Percentiles rank a stretch among this genome's conserved stretches.
These are phyloP conservation scores for Dictyostelium purpureum DNA, from an alignment of 78 protist species.

Conservation along the genomic window DNA sequence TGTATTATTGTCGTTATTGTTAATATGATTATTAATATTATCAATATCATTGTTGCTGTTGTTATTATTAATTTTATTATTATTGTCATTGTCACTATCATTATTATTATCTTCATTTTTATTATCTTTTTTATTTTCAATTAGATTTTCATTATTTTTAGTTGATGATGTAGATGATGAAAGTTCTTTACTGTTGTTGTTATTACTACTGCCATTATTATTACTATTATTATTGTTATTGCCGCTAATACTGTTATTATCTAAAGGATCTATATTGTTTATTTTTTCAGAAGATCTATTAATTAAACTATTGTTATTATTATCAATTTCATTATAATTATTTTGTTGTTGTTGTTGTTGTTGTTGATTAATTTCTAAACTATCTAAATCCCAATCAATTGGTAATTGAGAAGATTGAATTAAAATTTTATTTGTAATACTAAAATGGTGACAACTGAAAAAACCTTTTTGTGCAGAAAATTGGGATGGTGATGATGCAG, in stretches of 20 bases:
- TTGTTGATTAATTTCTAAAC: not conserved
- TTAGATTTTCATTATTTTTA: too few species aligned
- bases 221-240: not conserved
- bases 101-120: too few species aligned
- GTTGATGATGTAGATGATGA: too few species aligned
- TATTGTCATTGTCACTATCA: not conserved
- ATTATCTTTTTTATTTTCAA: too few species aligned
- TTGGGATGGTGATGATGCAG: conserved; percentile 87
- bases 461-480: conserved; percentile 48
- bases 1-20: not conserved
- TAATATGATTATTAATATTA: not conserved
- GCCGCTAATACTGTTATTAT: not conserved
- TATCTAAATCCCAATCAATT: conserved; percentile 79
- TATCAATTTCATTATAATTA: not conserved
- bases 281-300: not conserved
- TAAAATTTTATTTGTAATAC: conserved; percentile 61
- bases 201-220: not conserved
- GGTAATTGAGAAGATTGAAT: conserved; percentile 6
- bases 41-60: not conserved
- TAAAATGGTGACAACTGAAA: conserved; percentile 78
- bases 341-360: not conserved
- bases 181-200: not conserved
- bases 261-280: too few species aligned
- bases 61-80: too few species aligned
- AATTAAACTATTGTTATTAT: not conserved